Base-by-base conservation (phyloP, 192 early-diverging fungal species). In the Kickxella alabastrina region DNA sequence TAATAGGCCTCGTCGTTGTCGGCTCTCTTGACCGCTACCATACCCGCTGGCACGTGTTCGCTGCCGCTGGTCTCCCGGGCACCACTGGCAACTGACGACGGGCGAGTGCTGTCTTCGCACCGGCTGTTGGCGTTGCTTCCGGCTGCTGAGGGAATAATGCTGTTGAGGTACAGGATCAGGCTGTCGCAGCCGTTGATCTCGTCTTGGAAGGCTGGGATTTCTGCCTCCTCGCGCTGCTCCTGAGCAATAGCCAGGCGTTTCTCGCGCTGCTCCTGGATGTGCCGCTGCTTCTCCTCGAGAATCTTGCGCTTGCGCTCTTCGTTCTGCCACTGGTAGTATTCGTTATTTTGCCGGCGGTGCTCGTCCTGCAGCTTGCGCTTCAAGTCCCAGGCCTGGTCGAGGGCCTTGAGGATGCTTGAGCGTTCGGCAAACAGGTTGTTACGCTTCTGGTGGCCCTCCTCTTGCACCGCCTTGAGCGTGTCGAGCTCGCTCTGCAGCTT, bases 131-230 rank as follows among this genome's bases (percentile, higher is more conserved):
- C 41, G 62, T 47, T 26, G 57, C 44, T 28, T 21, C 46, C 52
- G 10, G 36, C 37, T 29, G 53, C 43, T 42, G 50, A 51, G 32
- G 50, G 49, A 54, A 52, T 49, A 28, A 74, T 56, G 49, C 66
- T 59, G 43, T 59, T 75, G 49, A 97, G 80, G 60, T 88, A 88
- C 24, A 77, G 73, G 55, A 93, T 84, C 42, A 97, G 75, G 44
- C 81, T 83, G 49, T 86, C 85, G 80, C 92, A 94, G 41, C 77
- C 80, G 65, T 77, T 59, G 58, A 97, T 94, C 67, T 97, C 94
- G 60, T 80, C 79, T 42, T 83, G 75, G 77, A 83, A 97, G 6
- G 94, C 92, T 25, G 91, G 91, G 23, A 90, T 72, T 48, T 91
- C 85, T 31, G 94, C 94, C 40, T 85, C 75, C 57, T 95, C 94